Percentiles rank a stretch among this genome's conserved stretches.
These are phyloP conservation scores for Biscogniauxia mediterranea DNA, from an alignment of 2,329 filamentous ascomycete species.

Conservation along the genomic window DNA sequence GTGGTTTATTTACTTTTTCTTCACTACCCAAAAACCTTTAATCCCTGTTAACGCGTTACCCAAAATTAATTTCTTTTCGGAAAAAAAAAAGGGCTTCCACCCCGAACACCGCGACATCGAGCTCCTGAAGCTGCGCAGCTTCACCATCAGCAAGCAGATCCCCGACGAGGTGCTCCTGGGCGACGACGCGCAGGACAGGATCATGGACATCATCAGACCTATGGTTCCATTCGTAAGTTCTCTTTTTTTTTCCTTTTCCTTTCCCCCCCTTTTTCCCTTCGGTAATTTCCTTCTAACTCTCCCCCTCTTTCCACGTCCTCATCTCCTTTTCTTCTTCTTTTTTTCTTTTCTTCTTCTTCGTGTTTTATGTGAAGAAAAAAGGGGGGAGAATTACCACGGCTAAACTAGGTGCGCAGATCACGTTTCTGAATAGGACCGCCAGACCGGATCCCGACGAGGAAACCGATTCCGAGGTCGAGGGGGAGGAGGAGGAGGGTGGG, in stretches of 20 bases:
- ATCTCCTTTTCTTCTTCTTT: neutral
- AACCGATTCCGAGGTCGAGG: neutral
- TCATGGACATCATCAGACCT: constrained; percentile 62
- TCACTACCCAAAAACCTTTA: too few relatives aligned
- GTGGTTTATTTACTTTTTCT: constrained; percentile 1
- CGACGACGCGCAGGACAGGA: constrained; percentile 60
- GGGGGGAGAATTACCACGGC: neutral
- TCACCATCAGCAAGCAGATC: constrained; percentile 68
- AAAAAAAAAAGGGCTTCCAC: constrained; percentile 62
- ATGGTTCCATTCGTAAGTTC: constrained; percentile 78
- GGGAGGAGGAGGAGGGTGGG: neutral
- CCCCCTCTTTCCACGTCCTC: constrained; percentile 11
- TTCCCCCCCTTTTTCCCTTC: constrained; percentile 8
- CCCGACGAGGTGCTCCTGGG: constrained; percentile 63
- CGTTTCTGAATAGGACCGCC: neutral
- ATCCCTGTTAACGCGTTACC: neutral
- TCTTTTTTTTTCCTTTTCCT: constrained; percentile 6
- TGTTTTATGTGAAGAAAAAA: too few relatives aligned
- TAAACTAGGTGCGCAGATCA: neutral
- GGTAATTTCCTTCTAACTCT: too few relatives aligned
- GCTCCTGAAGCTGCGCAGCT: constrained; percentile 77
- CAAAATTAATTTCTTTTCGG: too few relatives aligned
- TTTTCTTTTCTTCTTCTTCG: neutral
- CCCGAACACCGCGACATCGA: constrained; percentile 76
- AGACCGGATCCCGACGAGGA: neutral